These are phyloP conservation scores for Penicillium turbatum DNA, from an alignment of 495 filamentous ascomycete genomes.

Conservation along the genomic window DNA sequence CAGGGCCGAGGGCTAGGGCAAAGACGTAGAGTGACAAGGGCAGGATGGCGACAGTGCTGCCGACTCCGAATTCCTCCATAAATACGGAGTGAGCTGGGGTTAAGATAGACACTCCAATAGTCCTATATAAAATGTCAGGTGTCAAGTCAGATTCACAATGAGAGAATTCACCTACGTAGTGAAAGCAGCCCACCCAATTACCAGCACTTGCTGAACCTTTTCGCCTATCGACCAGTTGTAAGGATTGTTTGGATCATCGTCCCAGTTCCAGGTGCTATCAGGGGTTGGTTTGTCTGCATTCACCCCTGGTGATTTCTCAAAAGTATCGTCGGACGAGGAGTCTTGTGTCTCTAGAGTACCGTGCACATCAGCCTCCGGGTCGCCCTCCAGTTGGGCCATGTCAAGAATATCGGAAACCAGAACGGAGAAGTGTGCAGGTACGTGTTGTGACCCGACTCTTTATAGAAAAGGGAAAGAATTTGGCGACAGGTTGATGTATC, in stretches of 20 bases:
- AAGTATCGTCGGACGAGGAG: background rate
- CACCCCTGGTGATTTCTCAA: background rate
- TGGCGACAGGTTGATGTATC: background rate
- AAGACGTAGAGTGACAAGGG: slow-evolving; percentile 54
- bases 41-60: slow-evolving; percentile 49
- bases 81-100: slow-evolving; percentile 43
- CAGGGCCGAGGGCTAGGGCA: slow-evolving; percentile 55
- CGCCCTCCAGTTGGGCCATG: background rate
- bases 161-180: slow-evolving; percentile 14
- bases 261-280: slow-evolving; percentile 11
- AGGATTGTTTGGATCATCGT: slow-evolving; percentile 20
- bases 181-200: slow-evolving; percentile 20
- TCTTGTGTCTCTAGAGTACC: background rate
- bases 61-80: slow-evolving; percentile 42
- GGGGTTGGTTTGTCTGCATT: background rate
- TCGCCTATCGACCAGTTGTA: slow-evolving; percentile 21
- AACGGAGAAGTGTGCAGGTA: background rate
- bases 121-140: slow-evolving; percentile 28
- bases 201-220: slow-evolving; percentile 17
- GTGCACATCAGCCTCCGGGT: background rate
- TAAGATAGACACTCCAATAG: slow-evolving; percentile 52
- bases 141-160: background rate
- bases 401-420: background rate
- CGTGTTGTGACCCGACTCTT: background rate
- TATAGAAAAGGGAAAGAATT: background rate